Conservation (phyloP, 2,329 filamentous ascomycete species). For the Exophiala lecanii-corni region DNA sequence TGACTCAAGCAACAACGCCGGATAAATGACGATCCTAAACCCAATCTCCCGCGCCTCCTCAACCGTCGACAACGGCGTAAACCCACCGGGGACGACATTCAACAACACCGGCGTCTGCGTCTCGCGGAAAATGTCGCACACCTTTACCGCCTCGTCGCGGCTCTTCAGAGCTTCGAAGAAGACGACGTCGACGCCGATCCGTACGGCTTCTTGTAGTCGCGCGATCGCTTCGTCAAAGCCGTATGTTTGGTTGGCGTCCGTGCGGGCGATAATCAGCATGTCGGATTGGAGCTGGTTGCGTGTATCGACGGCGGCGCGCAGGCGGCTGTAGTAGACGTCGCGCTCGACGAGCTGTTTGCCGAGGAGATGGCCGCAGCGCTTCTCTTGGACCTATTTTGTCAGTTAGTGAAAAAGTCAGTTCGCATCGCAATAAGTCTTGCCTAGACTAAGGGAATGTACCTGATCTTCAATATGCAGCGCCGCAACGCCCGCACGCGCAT, state of each 20-base stretch:
- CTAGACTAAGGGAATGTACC: slow-evolving; percentile 4
- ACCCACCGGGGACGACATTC: slow-evolving; percentile 44
- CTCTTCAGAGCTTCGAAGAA: slow-evolving; percentile 41
- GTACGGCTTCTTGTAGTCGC: slow-evolving; percentile 37
- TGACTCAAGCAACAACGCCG: slow-evolving; percentile 37
- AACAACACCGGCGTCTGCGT: slow-evolving; percentile 38
- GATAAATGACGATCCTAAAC: slow-evolving; percentile 42
- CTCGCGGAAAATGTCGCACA: slow-evolving; percentile 35
- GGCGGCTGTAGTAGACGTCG: slow-evolving; percentile 33
- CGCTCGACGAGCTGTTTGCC: slow-evolving; percentile 38
- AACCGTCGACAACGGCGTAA: slow-evolving; percentile 37
- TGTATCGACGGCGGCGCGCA: slow-evolving; percentile 38
- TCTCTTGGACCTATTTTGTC: slow-evolving; percentile 41
- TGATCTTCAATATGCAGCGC: slow-evolving; percentile 55
- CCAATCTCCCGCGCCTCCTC: slow-evolving; percentile 38
- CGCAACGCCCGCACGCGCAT: slow-evolving; percentile 51
- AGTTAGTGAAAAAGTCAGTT: no score
- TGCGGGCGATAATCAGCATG: slow-evolving; percentile 43
- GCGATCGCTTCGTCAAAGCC: slow-evolving; percentile 39
- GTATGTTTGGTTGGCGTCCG: slow-evolving; percentile 33
- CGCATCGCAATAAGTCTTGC: no score
- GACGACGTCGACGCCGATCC: slow-evolving; percentile 39
- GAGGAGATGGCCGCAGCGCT: slow-evolving; percentile 38
- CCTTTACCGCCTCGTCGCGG: slow-evolving; percentile 34
- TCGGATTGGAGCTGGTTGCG: slow-evolving; percentile 35